phyloP scores from a whole-genome alignment of 352 stramenopile genomes.

The Globisporangium rhizosaccharum region DNA sequence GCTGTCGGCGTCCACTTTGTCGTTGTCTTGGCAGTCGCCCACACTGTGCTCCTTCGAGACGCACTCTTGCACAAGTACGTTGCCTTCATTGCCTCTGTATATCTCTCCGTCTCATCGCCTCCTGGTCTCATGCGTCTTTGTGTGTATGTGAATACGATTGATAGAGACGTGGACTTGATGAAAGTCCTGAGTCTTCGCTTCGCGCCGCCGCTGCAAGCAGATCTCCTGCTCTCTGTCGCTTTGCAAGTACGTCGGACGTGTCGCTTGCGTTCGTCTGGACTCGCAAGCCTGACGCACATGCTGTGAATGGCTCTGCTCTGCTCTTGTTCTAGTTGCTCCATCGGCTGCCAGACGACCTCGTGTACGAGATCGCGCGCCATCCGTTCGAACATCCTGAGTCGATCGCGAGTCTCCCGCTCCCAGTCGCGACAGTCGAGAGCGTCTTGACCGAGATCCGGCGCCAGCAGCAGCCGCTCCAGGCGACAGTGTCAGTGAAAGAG shows the following conservation, averaged over 20 bases:
- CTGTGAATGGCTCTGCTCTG: neutral
- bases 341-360: slow-evolving; percentile 75
- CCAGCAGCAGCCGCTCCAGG: slow-evolving; percentile 18
- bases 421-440: slow-evolving; percentile 37
- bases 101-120: neutral
- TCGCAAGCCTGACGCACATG: neutral
- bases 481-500: neutral
- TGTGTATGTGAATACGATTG: too few species aligned
- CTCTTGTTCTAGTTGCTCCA: slow-evolving; percentile 52
- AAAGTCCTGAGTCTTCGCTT: slow-evolving; percentile 86
- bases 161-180: slow-evolving; percentile 84
- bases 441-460: slow-evolving; percentile 42
- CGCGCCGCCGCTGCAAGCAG: slow-evolving; percentile 68
- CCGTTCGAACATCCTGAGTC: slow-evolving; percentile 68
- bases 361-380: slow-evolving; percentile 85
- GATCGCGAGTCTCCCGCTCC: slow-evolving; percentile 48
- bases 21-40: slow-evolving; percentile 82
- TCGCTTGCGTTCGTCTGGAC: neutral
- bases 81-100: neutral
- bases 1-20: slow-evolving; percentile 90
- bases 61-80: slow-evolving; percentile 74
- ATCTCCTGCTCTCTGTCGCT: slow-evolving; percentile 82
- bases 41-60: slow-evolving; percentile 85
- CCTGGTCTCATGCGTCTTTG: neutral
- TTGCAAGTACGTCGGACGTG: slow-evolving; percentile 33